These are phyloP conservation scores for Hypoxylon sp. DNA, from an alignment of 2,329 filamentous ascomycete genomes.

Conservation along the genomic window DNA sequence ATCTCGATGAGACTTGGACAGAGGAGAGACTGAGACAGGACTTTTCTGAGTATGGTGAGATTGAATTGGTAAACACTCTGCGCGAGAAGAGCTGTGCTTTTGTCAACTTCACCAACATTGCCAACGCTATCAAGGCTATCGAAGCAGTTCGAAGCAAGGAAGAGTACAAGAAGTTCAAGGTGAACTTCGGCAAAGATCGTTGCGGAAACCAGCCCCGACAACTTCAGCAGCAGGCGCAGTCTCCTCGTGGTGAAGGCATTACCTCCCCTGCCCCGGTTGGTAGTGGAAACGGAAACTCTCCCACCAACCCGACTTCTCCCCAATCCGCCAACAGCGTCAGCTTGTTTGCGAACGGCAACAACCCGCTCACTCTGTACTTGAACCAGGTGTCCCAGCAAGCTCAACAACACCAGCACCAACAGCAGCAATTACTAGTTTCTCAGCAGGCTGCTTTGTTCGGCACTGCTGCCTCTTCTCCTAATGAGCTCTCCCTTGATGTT, in stretches of 20 bases:
- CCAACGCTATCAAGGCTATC: conserved; percentile 99
- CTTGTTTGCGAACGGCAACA: conserved; percentile 85
- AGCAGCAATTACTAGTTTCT: conserved; percentile 77
- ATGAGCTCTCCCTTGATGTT: conserved; percentile 70
- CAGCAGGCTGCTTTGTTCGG: conserved; percentile 88
- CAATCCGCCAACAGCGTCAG: conserved; percentile 69
- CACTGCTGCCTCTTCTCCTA: conserved; percentile 73
- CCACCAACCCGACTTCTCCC: conserved; percentile 68
- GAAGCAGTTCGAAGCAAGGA: conserved; percentile 95
- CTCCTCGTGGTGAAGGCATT: conserved; percentile 74
- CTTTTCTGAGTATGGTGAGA: conserved; percentile 97
- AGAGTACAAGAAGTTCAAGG: conserved; percentile 98
- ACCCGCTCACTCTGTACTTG: conserved; percentile 93
- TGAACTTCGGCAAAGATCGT: conserved; percentile 99
- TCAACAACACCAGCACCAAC: conserved; percentile 81
- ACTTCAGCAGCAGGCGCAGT: conserved; percentile 76
- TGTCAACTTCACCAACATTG: conserved; percentile 99
- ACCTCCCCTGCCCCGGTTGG: conserved; percentile 72
- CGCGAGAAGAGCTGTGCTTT: conserved; percentile 99
- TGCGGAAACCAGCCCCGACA: conserved; percentile 97
- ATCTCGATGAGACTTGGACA: conserved; percentile 96
- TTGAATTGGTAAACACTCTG: conserved; percentile 95
- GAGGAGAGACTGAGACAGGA: conserved; percentile 96
- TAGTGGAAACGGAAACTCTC: conserved; percentile 71
- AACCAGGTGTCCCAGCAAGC: conserved; percentile 83